Percentiles rank a stretch among this genome's conserved stretches.
Evolutionary conservation across 75 land plant species (phyloP).

Genomic region (Pinus taeda): DNA sequence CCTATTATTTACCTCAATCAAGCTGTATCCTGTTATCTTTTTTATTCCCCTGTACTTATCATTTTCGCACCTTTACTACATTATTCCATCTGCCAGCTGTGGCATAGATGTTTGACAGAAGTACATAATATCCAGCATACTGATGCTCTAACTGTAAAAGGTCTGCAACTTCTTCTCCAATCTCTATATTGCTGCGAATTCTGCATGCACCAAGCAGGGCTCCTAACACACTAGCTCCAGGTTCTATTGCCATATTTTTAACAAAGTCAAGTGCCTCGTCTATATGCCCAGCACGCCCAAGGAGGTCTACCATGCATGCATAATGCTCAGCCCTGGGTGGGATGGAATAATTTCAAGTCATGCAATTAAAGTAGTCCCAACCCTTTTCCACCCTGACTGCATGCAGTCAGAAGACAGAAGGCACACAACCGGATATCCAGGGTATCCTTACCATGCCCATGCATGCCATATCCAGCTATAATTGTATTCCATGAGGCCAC

Average conservation of each 20-base stretch:
- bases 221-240: neutral
- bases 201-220: slow-evolving; percentile 1
- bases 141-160: neutral
- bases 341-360: neutral
- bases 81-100: neutral
- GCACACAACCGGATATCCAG: too few relatives aligned
- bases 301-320: neutral
- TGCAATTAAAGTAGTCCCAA: neutral
- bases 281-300: neutral
- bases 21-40: too few relatives aligned
- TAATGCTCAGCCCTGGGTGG: neutral
- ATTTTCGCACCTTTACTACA: neutral
- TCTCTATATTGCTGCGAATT: neutral
- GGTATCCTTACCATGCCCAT: slow-evolving; percentile 32
- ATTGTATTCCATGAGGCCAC: slow-evolving; percentile 46
- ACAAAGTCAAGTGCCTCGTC: neutral
- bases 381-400: slow-evolving; percentile 3
- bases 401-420: slow-evolving; percentile 10
- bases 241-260: neutral
- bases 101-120: neutral
- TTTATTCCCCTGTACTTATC: neutral
- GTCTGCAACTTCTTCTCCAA: neutral
- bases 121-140: neutral
- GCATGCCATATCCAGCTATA: slow-evolving; percentile 44
- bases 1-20: neutral